A percentile compares a stretch with the other conserved stretches of the same genome.
Evolutionary conservation across 345 rosid genomes (phyloP).

Genomic region (Sapria himalayana): DNA sequence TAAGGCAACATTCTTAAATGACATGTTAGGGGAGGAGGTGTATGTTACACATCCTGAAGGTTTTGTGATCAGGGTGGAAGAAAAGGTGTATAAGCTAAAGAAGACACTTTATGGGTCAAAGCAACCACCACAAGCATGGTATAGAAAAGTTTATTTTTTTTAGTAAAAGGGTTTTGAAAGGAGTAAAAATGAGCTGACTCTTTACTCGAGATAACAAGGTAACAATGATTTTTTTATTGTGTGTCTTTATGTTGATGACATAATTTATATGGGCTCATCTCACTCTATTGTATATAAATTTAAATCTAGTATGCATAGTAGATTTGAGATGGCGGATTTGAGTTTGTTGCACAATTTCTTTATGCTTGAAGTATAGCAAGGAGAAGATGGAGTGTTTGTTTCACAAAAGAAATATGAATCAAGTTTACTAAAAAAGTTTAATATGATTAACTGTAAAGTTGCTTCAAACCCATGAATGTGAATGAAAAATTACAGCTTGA

Average conservation of each 20-base stretch:
- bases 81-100: background rate
- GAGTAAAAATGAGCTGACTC: background rate
- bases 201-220: background rate
- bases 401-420: background rate
- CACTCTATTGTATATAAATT: background rate
- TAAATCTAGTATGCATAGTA: background rate
- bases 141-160: background rate
- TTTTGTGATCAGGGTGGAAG: too few relatives aligned
- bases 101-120: background rate
- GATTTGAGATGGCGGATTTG: too few relatives aligned
- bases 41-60: too few relatives aligned
- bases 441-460: background rate
- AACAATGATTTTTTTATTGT: too few relatives aligned
- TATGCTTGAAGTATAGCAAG: too few relatives aligned
- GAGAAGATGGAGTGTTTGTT: background rate
- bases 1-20: too few relatives aligned
- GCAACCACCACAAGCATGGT: background rate
- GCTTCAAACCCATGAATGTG: background rate
- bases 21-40: too few relatives aligned
- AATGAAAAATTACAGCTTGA: slow-evolving; percentile 2
- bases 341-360: background rate
- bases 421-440: background rate
- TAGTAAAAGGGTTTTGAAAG: background rate
- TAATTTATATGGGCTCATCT: background rate
- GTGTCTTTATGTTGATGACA: too few relatives aligned